Evolutionary conservation across 2,329 filamentous ascomycete genomes (phyloP).

Genomic region (Alternaria consortialis): DNA sequence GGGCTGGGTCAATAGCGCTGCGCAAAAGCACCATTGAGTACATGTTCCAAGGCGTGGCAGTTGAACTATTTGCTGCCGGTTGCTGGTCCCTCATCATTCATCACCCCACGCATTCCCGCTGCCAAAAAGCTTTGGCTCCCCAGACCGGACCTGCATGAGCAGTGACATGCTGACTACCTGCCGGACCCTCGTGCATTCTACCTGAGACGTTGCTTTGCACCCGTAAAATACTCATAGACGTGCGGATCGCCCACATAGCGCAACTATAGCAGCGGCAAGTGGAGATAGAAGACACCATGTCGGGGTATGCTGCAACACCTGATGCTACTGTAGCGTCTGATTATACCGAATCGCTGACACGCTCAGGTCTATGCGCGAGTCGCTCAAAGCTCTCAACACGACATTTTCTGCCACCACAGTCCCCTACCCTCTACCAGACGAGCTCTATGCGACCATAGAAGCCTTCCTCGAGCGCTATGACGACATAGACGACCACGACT

Average conservation of each 20-base stretch:
- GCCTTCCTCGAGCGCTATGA: constrained; percentile 74
- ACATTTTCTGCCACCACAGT: constrained; percentile 54
- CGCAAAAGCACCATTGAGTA: constrained; percentile 25
- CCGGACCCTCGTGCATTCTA: not conserved
- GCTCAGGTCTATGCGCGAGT: constrained; percentile 59
- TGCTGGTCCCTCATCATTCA: constrained; percentile 9
- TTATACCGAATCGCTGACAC: constrained; percentile 39
- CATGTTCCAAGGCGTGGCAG: constrained; percentile 6
- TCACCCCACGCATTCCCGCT: constrained; percentile 31
- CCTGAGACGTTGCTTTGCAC: not conserved
- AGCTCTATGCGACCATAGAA: constrained; percentile 69
- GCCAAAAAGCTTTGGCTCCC: constrained; percentile 17
- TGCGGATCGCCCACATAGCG: constrained; percentile 9
- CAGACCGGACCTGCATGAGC: constrained; percentile 17
- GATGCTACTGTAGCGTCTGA: not conserved
- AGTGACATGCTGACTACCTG: constrained; percentile 19
- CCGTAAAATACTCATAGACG: not conserved
- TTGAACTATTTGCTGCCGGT: constrained; percentile 9
- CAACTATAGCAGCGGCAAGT: constrained; percentile 10
- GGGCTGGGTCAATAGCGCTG: constrained; percentile 11
- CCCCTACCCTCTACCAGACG: constrained; percentile 69
- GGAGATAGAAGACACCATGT: constrained; percentile 24
- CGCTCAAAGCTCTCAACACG: constrained; percentile 56
- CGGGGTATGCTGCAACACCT: constrained; percentile 31
- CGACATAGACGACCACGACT: constrained; percentile 71